phyloP scores from a whole-genome alignment of 2,329 filamentous ascomycete species.

The Trichophaea hybrida region DNA sequence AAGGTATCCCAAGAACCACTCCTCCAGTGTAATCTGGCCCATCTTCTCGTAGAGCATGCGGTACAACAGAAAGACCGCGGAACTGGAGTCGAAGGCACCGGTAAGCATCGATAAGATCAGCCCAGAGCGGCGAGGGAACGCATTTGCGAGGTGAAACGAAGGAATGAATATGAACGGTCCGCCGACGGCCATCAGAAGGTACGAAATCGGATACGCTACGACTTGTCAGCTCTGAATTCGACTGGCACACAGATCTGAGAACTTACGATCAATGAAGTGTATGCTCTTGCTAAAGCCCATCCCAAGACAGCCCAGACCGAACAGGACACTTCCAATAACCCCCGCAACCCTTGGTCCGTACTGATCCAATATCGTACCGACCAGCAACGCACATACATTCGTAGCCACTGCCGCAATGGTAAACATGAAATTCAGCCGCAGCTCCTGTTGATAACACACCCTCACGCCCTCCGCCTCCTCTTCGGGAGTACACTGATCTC shows the following conservation, averaged over 20 bases:
- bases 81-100: constrained; percentile 71
- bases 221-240: constrained; percentile 2
- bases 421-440: constrained; percentile 77
- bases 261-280: constrained; percentile 49
- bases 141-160: constrained; percentile 71
- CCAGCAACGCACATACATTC: constrained; percentile 67
- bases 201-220: constrained; percentile 41
- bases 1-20: constrained; percentile 61
- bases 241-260: neutral
- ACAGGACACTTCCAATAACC: constrained; percentile 50
- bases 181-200: constrained; percentile 61
- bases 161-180: constrained; percentile 73
- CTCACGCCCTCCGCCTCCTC: constrained; percentile 38
- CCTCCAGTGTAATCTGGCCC: constrained; percentile 44
- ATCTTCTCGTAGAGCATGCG: constrained; percentile 53
- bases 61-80: constrained; percentile 62
- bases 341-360: constrained; percentile 67
- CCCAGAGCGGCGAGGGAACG: constrained; percentile 62
- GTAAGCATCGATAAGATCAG: constrained; percentile 68
- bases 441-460: constrained; percentile 45
- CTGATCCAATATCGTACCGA: constrained; percentile 71
- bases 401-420: constrained; percentile 76
- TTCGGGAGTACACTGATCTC: constrained; percentile 44
- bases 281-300: constrained; percentile 53
- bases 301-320: constrained; percentile 54